A percentile compares a stretch with the other conserved stretches of the same genome.
Evolutionary conservation across 2,329 filamentous ascomycete species (phyloP).

Genomic region (Apiospora pterosperma): DNA sequence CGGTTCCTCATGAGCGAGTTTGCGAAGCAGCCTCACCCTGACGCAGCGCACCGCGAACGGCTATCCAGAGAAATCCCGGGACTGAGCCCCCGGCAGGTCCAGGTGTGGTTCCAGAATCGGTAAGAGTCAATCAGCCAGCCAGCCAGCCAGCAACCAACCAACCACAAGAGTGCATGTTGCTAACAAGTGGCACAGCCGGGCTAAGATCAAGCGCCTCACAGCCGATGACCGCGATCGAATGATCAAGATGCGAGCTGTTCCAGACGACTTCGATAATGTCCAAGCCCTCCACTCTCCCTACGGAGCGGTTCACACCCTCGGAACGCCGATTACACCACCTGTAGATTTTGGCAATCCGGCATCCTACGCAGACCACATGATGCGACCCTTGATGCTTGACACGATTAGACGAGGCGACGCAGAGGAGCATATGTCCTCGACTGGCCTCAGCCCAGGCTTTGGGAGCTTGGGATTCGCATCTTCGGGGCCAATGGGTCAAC

Average conservation of each 20-base stretch:
- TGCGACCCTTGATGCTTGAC: constrained; percentile 67
- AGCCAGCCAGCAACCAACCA: not conserved
- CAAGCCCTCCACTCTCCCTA: constrained; percentile 67
- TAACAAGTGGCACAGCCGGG: constrained; percentile 45
- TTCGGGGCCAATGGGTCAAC: constrained; percentile 43
- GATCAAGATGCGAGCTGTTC: constrained; percentile 69
- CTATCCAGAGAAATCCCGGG: constrained; percentile 89
- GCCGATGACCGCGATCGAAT: constrained; percentile 68
- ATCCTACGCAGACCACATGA: constrained; percentile 57
- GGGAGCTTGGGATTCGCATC: constrained; percentile 63
- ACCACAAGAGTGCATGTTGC: constrained; percentile 8
- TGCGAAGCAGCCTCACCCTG: constrained; percentile 88
- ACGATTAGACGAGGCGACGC: constrained; percentile 59
- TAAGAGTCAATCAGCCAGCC: too few species aligned
- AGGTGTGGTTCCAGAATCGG: constrained; percentile 99
- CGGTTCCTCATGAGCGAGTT: constrained; percentile 97
- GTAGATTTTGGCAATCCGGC: constrained; percentile 45
- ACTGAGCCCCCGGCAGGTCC: constrained; percentile 85
- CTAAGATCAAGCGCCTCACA: constrained; percentile 69
- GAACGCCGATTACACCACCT: constrained; percentile 44
- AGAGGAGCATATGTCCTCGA: constrained; percentile 65
- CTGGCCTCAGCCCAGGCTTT: constrained; percentile 65
- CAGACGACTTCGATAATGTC: constrained; percentile 68
- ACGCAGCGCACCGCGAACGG: constrained; percentile 84
- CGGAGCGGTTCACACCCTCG: constrained; percentile 55